Percentiles rank a stretch among this genome's conserved stretches.
Conservation (phyloP, 495 filamentous ascomycete species). For the Aspergillus ellipticus region DNA sequence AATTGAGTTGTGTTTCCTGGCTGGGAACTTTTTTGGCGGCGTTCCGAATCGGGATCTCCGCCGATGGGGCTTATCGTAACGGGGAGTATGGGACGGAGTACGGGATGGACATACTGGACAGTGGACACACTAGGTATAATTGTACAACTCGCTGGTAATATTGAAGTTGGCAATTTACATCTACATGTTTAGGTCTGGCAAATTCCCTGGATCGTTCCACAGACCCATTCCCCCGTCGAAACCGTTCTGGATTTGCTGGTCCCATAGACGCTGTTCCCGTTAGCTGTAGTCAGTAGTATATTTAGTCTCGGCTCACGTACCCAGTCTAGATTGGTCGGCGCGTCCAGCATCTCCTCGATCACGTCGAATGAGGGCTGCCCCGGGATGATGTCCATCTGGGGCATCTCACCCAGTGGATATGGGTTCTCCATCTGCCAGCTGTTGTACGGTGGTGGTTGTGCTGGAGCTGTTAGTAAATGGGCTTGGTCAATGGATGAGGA, state of each 20-base stretch:
- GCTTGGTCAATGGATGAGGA: neutral
- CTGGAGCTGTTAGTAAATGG: neutral
- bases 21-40: neutral
- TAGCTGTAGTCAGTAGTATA: neutral
- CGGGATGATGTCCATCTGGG: conserved; percentile 3
- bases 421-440: conserved; percentile 11
- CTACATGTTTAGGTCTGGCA: neutral
- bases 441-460: conserved; percentile 14
- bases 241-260: conserved; percentile 12
- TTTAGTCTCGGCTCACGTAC: conserved; percentile 41
- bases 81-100: neutral
- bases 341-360: conserved; percentile 52
- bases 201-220: neutral
- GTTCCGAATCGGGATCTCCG: neutral
- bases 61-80: neutral
- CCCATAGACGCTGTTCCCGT: conserved; percentile 16
- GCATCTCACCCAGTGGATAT: neutral
- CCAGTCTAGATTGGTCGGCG: conserved; percentile 65
- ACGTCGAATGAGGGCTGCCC: conserved; percentile 40
- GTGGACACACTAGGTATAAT: no score
- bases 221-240: neutral
- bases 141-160: neutral
- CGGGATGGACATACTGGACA: no score
- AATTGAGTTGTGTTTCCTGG: neutral
- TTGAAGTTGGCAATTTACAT: neutral